phyloP scores from a whole-genome alignment of 352 stramenopile species.

The Globisporangium iwayamae region DNA sequence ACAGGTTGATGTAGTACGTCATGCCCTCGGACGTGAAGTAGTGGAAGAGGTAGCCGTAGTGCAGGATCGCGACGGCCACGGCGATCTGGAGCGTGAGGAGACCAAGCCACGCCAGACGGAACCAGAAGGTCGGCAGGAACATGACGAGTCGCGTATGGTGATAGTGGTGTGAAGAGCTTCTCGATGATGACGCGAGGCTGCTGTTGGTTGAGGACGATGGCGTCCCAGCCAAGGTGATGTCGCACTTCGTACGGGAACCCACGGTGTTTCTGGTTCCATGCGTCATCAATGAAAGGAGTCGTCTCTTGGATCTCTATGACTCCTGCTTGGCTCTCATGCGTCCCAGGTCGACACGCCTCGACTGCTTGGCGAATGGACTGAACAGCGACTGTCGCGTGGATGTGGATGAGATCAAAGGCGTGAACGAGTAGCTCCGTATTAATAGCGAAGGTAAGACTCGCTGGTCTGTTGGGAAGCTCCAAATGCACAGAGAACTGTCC shows the following conservation, averaged over 20 bases:
- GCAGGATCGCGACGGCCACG: not conserved
- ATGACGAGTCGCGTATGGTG: not conserved
- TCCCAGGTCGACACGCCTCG: not conserved
- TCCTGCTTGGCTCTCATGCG: not conserved
- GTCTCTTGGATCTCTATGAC: not conserved
- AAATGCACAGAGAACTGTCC: not conserved
- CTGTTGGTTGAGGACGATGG: not conserved
- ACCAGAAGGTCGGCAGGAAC: constrained; percentile 8
- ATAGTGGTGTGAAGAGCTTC: not conserved
- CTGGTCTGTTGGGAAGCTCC: not conserved
- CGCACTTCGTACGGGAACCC: not conserved
- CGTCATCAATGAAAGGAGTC: not conserved
- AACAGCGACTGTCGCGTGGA: not conserved
- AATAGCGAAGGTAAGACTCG: not conserved
- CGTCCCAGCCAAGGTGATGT: not conserved
- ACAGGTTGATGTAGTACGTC: constrained; percentile 8
- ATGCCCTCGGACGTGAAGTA: constrained; percentile 10
- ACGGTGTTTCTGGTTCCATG: not conserved
- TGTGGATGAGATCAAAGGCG: not conserved
- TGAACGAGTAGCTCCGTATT: not conserved
- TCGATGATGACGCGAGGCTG: not conserved
- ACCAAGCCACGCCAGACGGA: constrained; percentile 6
- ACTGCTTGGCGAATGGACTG: not conserved
- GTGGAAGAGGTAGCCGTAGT: not conserved
- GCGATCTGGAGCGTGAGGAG: constrained; percentile 6